These are phyloP conservation scores for Cystobasidium ongulense DNA, from an alignment of 768 basidiomycete genomes.

Conservation along the genomic window DNA sequence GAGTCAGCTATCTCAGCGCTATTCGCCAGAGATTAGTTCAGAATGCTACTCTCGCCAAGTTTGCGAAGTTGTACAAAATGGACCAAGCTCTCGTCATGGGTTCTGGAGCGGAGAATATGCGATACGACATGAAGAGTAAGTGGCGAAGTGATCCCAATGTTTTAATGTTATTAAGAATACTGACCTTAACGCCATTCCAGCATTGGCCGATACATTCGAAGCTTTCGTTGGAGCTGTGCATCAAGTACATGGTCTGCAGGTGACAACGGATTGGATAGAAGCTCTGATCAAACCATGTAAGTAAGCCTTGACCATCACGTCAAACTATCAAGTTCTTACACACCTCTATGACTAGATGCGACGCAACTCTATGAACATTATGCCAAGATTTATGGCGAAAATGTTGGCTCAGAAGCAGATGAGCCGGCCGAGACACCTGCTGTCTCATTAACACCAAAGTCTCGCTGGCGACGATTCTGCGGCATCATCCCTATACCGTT, in stretches of 20 bases:
- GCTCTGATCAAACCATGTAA: conserved; percentile 26
- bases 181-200: neutral
- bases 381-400: conserved; percentile 1
- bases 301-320: neutral
- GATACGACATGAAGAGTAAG: conserved; percentile 24
- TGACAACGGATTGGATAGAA: conserved; percentile 17
- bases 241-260: conserved; percentile 11
- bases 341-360: neutral
- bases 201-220: conserved; percentile 22
- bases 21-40: conserved; percentile 21
- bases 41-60: conserved; percentile 23
- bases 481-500: conserved; percentile 20
- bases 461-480: conserved; percentile 10
- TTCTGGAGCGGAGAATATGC: neutral
- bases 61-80: conserved; percentile 28
- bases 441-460: neutral
- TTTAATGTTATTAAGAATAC: neutral
- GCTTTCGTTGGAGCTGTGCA: conserved; percentile 27
- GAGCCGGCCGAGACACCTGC: neutral
- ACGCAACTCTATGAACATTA: conserved; percentile 22
- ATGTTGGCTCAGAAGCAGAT: neutral
- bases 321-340: neutral
- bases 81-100: conserved; percentile 26
- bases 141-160: too few relatives aligned
- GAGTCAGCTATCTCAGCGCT: conserved; percentile 28